These are phyloP conservation scores for Colletotrichum acutatum DNA, from an alignment of 2,329 filamentous ascomycete genomes.

Conservation along the genomic window DNA sequence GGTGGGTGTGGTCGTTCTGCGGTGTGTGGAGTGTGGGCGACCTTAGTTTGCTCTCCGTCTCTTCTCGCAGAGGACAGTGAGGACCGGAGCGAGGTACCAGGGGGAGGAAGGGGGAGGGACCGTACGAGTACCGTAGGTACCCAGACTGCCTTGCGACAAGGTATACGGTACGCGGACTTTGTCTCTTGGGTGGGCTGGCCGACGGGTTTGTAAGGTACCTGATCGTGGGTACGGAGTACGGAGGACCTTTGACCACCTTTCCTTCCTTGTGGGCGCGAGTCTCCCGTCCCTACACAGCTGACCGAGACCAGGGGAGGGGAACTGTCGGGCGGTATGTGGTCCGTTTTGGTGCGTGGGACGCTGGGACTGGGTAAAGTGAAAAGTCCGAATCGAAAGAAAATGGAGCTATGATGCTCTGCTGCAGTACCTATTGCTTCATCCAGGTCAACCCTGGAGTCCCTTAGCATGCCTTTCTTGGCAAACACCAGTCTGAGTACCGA, in stretches of 20 bases:
- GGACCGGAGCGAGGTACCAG: not conserved
- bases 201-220: not conserved
- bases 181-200: not conserved
- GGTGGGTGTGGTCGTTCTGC: not conserved
- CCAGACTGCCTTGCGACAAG: not conserved
- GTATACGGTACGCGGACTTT: not conserved
- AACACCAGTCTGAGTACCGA: not conserved
- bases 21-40: not conserved
- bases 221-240: not conserved
- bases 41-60: not conserved
- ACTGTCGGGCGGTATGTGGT: constrained; percentile 18
- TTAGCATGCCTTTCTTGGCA: constrained; percentile 27
- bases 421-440: constrained; percentile 25
- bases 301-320: constrained; percentile 17
- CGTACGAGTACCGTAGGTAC: not conserved
- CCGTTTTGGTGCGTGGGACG: constrained; percentile 15
- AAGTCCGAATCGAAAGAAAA: constrained; percentile 9
- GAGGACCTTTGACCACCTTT: not conserved
- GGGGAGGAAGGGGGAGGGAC: not conserved
- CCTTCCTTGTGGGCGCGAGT: not conserved
- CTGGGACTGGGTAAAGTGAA: constrained; percentile 4
- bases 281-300: constrained; percentile 27
- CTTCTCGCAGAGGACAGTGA: not conserved
- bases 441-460: constrained; percentile 20
- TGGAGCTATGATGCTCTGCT: constrained; percentile 33